phyloP scores from a whole-genome alignment of 1,284 basidiomycete species.

The Trichosporon sp. region DNA sequence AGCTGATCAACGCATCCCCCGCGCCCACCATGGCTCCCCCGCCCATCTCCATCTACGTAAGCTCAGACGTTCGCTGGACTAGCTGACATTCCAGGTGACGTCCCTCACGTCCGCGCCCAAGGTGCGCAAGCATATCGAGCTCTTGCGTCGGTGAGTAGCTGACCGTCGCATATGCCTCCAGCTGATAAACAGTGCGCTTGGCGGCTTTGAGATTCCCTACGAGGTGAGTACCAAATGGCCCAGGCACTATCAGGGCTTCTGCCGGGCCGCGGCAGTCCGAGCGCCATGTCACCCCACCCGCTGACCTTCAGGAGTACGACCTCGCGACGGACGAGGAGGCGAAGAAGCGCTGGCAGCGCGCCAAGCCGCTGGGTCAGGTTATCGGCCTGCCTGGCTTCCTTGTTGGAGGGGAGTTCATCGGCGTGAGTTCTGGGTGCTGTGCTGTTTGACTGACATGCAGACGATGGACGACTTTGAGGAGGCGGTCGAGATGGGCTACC shows the following conservation, averaged over 20 bases:
- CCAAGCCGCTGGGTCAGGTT: constrained; percentile 41
- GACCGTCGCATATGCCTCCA: not conserved
- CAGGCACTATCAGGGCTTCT: not conserved
- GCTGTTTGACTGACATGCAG: constrained; percentile 16
- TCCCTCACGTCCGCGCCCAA: constrained; percentile 43
- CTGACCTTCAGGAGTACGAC: constrained; percentile 27
- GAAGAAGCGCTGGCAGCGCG: constrained; percentile 45
- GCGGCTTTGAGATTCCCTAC: constrained; percentile 43
- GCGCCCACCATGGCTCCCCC: constrained; percentile 31
- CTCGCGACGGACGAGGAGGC: constrained; percentile 45
- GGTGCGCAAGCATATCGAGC: constrained; percentile 42
- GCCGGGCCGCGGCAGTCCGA: not conserved
- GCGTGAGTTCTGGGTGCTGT: constrained; percentile 31
- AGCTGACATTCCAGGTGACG: constrained; percentile 31
- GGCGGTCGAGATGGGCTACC: constrained; percentile 40
- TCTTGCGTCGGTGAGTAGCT: constrained; percentile 38
- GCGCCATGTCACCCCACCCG: not conserved
- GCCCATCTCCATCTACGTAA: constrained; percentile 36
- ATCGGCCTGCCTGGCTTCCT: constrained; percentile 46
- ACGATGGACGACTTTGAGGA: constrained; percentile 49
- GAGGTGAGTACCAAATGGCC: constrained; percentile 30
- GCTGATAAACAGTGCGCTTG: constrained; percentile 13
- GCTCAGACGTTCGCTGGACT: not conserved
- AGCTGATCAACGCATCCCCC: not conserved
- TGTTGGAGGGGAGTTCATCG: constrained; percentile 47